Percentiles rank a stretch among this genome's conserved stretches.
Evolutionary conservation across 192 early-diverging fungal species (phyloP).

Genomic region (Piromyces finnis): DNA sequence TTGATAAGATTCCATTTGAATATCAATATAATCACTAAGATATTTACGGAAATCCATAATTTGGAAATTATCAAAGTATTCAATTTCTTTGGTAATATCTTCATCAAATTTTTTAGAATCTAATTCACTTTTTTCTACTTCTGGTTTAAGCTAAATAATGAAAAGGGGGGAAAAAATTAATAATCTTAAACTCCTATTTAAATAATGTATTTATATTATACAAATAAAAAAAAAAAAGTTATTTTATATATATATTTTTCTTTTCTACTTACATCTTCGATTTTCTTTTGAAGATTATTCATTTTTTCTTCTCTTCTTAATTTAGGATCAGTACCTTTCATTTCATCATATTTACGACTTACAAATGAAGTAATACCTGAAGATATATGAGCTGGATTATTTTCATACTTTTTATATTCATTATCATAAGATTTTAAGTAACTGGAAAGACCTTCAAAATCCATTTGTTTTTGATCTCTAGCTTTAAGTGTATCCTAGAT

Average conservation of each 20-base stretch:
- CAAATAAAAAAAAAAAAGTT: too few relatives aligned
- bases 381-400: constrained; percentile 20
- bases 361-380: constrained; percentile 49
- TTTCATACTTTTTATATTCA: constrained; percentile 42
- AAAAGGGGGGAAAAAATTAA: too few relatives aligned
- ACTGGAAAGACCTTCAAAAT: constrained; percentile 71
- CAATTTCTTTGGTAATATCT: constrained; percentile 63
- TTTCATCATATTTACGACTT: constrained; percentile 72
- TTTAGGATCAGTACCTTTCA: constrained; percentile 73
- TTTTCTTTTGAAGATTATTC: constrained; percentile 46
- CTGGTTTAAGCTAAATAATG: constrained; percentile 48
- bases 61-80: constrained; percentile 66
- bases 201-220: too few relatives aligned
- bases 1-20: constrained; percentile 71
- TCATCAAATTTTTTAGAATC: constrained; percentile 53
- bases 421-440: constrained; percentile 58
- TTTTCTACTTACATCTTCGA: constrained; percentile 33
- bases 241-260: too few relatives aligned
- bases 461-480: constrained; percentile 90
- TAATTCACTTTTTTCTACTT: constrained; percentile 56
- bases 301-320: constrained; percentile 62
- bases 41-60: constrained; percentile 59
- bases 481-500: constrained; percentile 47
- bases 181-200: too few relatives aligned
- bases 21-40: constrained; percentile 50